Evolutionary conservation across 176 grass and related monocot species (phyloP), one percentile per base, ranked within the genome.

Genomic region (Rhynchospora breviuscula): DNA sequence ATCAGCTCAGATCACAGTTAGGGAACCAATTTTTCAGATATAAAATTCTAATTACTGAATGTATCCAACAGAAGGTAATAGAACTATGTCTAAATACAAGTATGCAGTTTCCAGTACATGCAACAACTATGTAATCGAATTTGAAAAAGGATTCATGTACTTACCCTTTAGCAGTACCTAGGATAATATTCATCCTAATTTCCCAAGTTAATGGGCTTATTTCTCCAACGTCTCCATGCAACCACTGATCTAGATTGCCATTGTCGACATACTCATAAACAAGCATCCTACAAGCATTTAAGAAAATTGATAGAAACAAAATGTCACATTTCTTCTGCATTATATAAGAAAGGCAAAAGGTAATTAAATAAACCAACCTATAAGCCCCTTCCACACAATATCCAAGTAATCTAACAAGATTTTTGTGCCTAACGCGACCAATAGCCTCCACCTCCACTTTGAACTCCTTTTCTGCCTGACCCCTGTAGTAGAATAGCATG

Each of bases 101-200:
- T 2, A 43, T 68, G 66, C 65, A 67, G 66, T 70, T 70, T 46
- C 22, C n/a, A 73, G 70, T 10, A 74, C 22, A 52, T 52, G 71
- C 21, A 43, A 68, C 31, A 43, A 68, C 5, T 67, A 67, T 68
- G 31, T 8, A 8, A 68, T 13, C 5, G 40, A 68, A 67, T 15
- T 35, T 12, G 22, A 64, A 35, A 43, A 68, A 43, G 4, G 14
- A 29, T 52, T 15, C 2, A 51, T 70, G 15, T 8, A 60, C 68
- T 84, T 84, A 98, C 95, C 89, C 95, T 95, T 89, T 95, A 53
- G 95, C 92, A 4, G 95, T 98, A 88, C 95, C 95, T 57, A 98
- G 91, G 59, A 98, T 94, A 84, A 95, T 93, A 84, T 90, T 94
- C 89, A 98, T 91, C 86, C 95, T 93, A 23, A 93, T 90, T 26